Conservation (phyloP, 2,329 filamentous ascomycete species). For the Talaromyces funiculosus region DNA sequence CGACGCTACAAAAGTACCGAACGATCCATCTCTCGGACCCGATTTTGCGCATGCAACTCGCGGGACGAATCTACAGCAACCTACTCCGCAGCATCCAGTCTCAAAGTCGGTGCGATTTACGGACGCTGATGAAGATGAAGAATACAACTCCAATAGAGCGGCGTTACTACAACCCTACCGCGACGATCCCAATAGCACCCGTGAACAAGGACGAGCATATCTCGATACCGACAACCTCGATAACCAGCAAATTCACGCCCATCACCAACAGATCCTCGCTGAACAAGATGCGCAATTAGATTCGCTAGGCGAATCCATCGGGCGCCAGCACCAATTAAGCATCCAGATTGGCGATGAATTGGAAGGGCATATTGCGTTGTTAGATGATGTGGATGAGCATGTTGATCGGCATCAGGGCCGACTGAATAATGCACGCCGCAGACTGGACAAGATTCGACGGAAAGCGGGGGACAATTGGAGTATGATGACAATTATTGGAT, state of each 20-base stretch:
- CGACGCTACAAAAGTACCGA: slow-evolving; percentile 53
- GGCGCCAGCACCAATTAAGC: slow-evolving; percentile 82
- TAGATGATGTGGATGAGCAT: slow-evolving; percentile 80
- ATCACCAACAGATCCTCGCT: slow-evolving; percentile 73
- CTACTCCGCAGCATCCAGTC: slow-evolving; percentile 37
- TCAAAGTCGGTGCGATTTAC: slow-evolving; percentile 83
- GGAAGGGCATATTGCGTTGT: slow-evolving; percentile 78
- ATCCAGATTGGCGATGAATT: slow-evolving; percentile 97
- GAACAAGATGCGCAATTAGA: slow-evolving; percentile 95
- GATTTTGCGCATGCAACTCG: slow-evolving; percentile 61
- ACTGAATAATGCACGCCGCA: slow-evolving; percentile 52
- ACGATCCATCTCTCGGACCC: slow-evolving; percentile 55
- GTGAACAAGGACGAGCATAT: slow-evolving; percentile 26
- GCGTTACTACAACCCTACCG: slow-evolving; percentile 57
- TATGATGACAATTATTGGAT: slow-evolving; percentile 70
- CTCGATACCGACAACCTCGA: slow-evolving; percentile 53
- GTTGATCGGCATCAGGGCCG: slow-evolving; percentile 64
- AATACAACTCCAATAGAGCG: slow-evolving; percentile 51
- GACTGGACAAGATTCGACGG: slow-evolving; percentile 65
- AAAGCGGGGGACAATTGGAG: slow-evolving; percentile 82
- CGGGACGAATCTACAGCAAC: slow-evolving; percentile 36
- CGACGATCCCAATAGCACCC: slow-evolving; percentile 45
- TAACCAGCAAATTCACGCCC: slow-evolving; percentile 81
- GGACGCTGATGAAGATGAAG: slow-evolving; percentile 51
- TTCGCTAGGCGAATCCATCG: slow-evolving; percentile 74